These are phyloP conservation scores for Acacia melanoxylon DNA, from an alignment of 306 rosid species.

Conservation along the genomic window DNA sequence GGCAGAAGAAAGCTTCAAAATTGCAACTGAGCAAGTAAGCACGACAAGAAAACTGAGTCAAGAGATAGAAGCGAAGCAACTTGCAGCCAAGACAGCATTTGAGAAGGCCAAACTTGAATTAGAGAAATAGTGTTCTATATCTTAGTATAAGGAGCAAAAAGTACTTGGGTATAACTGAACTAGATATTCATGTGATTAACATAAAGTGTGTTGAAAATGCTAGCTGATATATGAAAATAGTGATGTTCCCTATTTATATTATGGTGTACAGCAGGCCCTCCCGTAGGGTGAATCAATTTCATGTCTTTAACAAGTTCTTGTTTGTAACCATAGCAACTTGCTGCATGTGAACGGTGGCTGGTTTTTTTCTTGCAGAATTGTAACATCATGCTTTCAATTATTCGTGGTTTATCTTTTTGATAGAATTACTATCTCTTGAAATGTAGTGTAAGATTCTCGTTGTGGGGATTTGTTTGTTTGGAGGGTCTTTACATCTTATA, in stretches of 20 bases:
- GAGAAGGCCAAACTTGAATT: slow-evolving; percentile 30
- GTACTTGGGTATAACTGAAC: background rate
- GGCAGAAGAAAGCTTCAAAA: background rate
- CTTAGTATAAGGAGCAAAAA: background rate
- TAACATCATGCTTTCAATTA: background rate
- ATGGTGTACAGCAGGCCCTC: background rate
- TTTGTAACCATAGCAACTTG: background rate
- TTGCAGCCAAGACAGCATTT: slow-evolving; percentile 26
- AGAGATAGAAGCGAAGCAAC: slow-evolving; percentile 14
- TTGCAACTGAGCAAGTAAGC: slow-evolving; percentile 3
- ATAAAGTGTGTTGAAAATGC: background rate
- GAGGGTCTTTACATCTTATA: background rate
- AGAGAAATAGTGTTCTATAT: background rate
- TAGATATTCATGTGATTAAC: background rate
- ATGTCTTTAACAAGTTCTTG: background rate
- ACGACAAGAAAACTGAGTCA: background rate
- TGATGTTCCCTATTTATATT: background rate
- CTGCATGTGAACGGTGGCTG: background rate
- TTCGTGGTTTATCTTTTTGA: background rate
- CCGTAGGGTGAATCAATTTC: background rate
- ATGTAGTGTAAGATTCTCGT: background rate
- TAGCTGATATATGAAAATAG: background rate
- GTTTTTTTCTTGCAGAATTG: background rate
- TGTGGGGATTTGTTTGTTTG: background rate
- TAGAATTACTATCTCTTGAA: background rate